phyloP scores from a whole-genome alignment of 1,284 basidiomycete species.

The Rhodotorula sp. region DNA sequence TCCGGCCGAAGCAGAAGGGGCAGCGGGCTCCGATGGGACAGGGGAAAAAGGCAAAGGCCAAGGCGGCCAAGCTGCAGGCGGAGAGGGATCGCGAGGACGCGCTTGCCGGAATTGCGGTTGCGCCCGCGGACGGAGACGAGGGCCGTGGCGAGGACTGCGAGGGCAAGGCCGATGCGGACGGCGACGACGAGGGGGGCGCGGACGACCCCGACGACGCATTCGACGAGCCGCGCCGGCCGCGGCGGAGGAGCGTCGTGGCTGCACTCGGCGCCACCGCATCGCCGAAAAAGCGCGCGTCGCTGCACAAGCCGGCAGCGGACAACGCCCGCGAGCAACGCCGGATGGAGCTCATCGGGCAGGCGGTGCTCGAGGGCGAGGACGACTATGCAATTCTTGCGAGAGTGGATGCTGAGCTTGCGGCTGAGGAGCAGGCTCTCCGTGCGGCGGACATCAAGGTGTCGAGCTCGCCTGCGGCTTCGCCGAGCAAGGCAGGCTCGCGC shows the following conservation, averaged over 20 bases:
- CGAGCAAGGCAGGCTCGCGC: neutral
- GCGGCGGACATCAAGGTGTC: neutral
- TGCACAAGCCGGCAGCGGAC: neutral
- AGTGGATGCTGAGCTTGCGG: slow-evolving; percentile 11
- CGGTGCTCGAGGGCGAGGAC: slow-evolving; percentile 21
- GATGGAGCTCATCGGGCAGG: slow-evolving; percentile 24
- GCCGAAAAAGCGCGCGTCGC: neutral
- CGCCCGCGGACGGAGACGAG: neutral
- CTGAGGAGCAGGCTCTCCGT: slow-evolving; percentile 5
- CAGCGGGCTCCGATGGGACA: neutral
- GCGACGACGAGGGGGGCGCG: neutral
- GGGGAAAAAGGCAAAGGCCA: slow-evolving; percentile 12
- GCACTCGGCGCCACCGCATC: neutral
- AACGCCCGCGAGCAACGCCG: neutral
- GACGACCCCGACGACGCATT: neutral
- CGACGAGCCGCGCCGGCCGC: neutral
- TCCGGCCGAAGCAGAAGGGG: slow-evolving; percentile 12
- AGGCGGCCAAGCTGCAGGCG: neutral
- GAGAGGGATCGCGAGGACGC: slow-evolving; percentile 1
- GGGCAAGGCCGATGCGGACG: neutral
- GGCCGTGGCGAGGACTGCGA: too few species aligned
- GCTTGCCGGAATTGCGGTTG: neutral
- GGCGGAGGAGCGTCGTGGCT: neutral
- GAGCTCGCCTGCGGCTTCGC: neutral
- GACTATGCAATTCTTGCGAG: slow-evolving; percentile 3